Base-by-base conservation (phyloP, 1,139 yeast genomes). In the Magnusiomyces magnusii region DNA sequence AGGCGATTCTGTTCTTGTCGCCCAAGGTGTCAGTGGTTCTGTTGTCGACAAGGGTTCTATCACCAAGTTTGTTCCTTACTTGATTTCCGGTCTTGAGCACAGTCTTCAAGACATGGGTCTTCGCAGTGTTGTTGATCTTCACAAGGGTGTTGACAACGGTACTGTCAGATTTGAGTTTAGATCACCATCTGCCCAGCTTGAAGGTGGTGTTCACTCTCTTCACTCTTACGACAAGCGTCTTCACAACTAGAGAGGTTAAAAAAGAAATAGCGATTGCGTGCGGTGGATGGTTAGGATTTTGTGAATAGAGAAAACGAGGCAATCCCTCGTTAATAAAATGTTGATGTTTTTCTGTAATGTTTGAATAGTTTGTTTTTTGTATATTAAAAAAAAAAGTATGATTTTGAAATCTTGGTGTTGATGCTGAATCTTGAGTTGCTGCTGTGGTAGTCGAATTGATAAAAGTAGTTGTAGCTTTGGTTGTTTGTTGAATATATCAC, bases 101-200 rank as follows among this genome's bases (percentile, higher is more conserved):
- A 92, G 99, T 73, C 87, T 95, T 75, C 99, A 93, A 81, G 99
- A 93, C 75, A 89, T 95, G 75, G 99, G 99, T 77, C 86, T 87
- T 64, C 71, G 73, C 68, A 85, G 95, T 54, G 74, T 88, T 68
- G 72, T 69, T 21, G 84, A 78, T 58, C 82, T 93, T 75, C 87
- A 87, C 73, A 75, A 76, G 61, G 76, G 79, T 58, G 95, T 89
- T 62, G 80, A 79, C 68, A 65, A 69, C 60, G 96, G 96, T 66
- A 79, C 78, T 42, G 86, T 91, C 65, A 86, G 99, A 79, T 93
- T 95, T 72, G 99, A 95, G 79, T 86, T 87, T 77, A 90, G 99
- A 84, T 91, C 99, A 67, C 96, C 98, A 58, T 88, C 97, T 72
- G 97, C 99, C 63, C 99, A 93, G 82, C 82, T 91, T 67, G 99